Evolutionary conservation across 202 grass and related monocot species (phyloP).

Genomic region (Hordeum pubiflorum): DNA sequence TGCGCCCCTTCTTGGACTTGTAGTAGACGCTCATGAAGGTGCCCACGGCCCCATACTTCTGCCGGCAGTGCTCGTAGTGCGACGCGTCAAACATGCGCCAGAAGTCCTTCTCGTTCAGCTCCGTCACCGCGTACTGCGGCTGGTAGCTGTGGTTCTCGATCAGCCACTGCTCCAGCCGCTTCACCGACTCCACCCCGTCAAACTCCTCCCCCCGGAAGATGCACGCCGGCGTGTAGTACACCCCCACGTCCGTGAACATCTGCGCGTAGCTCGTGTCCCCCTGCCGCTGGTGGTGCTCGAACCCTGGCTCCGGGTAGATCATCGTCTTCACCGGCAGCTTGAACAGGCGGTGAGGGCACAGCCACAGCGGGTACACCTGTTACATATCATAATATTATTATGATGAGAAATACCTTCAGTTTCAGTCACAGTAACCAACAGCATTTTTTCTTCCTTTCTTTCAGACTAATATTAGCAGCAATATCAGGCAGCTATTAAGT

Average conservation of each 20-base stretch:
- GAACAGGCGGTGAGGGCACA: slow-evolving; percentile 85
- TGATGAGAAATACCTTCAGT: not conserved
- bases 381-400: not conserved
- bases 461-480: not conserved
- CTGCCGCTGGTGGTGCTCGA: slow-evolving; percentile 67
- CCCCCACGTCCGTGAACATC: slow-evolving; percentile 81
- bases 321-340: slow-evolving; percentile 80
- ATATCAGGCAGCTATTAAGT: no score
- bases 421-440: not conserved
- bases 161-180: slow-evolving; percentile 69
- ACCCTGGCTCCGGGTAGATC: slow-evolving; percentile 75
- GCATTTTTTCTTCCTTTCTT: not conserved
- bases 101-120: slow-evolving; percentile 89
- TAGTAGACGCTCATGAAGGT: slow-evolving; percentile 94
- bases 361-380: slow-evolving; percentile 81
- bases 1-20: slow-evolving; percentile 88
- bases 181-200: slow-evolving; percentile 51
- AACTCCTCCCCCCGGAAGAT: slow-evolving; percentile 64
- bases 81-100: slow-evolving; percentile 84
- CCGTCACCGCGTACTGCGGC: slow-evolving; percentile 78
- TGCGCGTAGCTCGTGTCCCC: slow-evolving; percentile 74
- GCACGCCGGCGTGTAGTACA: slow-evolving; percentile 67
- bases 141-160: slow-evolving; percentile 88
- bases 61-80: slow-evolving; percentile 72
- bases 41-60: slow-evolving; percentile 57